phyloP scores from a whole-genome alignment of 2,329 filamentous ascomycete species.

The Xylaria sp. region DNA sequence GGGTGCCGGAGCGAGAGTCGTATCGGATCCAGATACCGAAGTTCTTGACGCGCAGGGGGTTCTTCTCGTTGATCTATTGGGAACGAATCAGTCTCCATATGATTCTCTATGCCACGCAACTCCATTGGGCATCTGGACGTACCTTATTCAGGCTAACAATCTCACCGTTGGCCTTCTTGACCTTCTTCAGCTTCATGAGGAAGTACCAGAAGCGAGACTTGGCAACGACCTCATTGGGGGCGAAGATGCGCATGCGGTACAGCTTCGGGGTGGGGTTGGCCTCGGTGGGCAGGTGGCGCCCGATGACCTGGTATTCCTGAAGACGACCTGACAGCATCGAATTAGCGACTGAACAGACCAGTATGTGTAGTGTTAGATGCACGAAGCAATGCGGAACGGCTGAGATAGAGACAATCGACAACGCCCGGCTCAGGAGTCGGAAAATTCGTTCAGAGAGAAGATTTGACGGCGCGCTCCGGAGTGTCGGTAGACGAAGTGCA shows the following conservation, averaged over 20 bases:
- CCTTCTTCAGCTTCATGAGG: slow-evolving; percentile 98
- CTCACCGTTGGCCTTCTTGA: slow-evolving; percentile 99
- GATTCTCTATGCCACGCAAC: not conserved
- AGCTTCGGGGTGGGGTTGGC: slow-evolving; percentile 96
- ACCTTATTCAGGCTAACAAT: slow-evolving; percentile 97
- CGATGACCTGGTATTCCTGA: slow-evolving; percentile 99
- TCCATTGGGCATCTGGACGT: slow-evolving; percentile 56
- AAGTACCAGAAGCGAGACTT: slow-evolving; percentile 99
- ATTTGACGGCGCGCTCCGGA: not conserved
- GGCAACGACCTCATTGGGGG: slow-evolving; percentile 95
- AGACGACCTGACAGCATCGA: slow-evolving; percentile 82
- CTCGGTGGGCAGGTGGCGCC: slow-evolving; percentile 98
- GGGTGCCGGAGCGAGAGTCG: slow-evolving; percentile 98
- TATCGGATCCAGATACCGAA: slow-evolving; percentile 99
- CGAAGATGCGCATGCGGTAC: slow-evolving; percentile 99
- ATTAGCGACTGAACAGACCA: slow-evolving; percentile 47
- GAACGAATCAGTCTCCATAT: slow-evolving; percentile 31
- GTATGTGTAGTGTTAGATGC: slow-evolving; percentile 32
- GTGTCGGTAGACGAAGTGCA: not conserved
- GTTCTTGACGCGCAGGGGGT: slow-evolving; percentile 99
- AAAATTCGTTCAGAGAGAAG: not conserved
- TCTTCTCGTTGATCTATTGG: slow-evolving; percentile 95
- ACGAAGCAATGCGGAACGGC: slow-evolving; percentile 1
- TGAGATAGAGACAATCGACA: not conserved
- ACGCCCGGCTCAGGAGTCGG: not conserved